Percentiles rank a stretch among this genome's conserved stretches.
Conservation (phyloP, 1,284 basidiomycete genomes). For the Sporisorium exsertum region DNA sequence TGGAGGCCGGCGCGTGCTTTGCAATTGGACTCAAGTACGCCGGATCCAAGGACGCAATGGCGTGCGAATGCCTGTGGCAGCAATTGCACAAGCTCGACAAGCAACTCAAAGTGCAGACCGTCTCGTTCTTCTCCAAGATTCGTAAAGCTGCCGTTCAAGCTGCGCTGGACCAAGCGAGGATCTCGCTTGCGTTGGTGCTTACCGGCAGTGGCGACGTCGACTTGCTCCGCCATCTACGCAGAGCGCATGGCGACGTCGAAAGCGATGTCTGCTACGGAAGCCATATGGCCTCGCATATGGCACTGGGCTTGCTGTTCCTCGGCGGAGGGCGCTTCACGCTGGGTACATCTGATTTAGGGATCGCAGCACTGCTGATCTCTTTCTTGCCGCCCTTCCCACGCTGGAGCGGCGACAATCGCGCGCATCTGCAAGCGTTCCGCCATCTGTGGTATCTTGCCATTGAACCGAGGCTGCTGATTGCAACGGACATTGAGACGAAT, state of each 20-base stretch:
- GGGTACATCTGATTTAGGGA: slow-evolving; percentile 88
- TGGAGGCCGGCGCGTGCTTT: slow-evolving; percentile 84
- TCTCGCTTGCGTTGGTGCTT: slow-evolving; percentile 90
- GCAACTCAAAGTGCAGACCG: slow-evolving; percentile 70
- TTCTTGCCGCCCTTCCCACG: slow-evolving; percentile 78
- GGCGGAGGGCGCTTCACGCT: slow-evolving; percentile 92
- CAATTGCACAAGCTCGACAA: slow-evolving; percentile 79
- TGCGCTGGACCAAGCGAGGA: slow-evolving; percentile 85
- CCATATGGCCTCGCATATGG: slow-evolving; percentile 90
- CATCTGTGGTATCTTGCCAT: slow-evolving; percentile 96
- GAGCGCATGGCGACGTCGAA: slow-evolving; percentile 88
- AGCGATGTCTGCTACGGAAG: slow-evolving; percentile 77
- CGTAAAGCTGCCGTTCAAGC: slow-evolving; percentile 83
- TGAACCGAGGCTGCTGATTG: slow-evolving; percentile 90
- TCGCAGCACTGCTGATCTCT: slow-evolving; percentile 87
- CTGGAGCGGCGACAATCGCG: slow-evolving; percentile 84
- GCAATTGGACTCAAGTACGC: slow-evolving; percentile 92
- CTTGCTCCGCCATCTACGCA: slow-evolving; percentile 86
- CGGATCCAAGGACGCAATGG: slow-evolving; percentile 75
- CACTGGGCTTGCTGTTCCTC: slow-evolving; percentile 91
- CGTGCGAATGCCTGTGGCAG: slow-evolving; percentile 82
- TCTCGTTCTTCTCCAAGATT: slow-evolving; percentile 55
- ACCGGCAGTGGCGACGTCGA: slow-evolving; percentile 95
- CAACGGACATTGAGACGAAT: slow-evolving; percentile 72
- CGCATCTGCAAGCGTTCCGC: slow-evolving; percentile 90